phyloP scores from a whole-genome alignment of 176 grass and related monocot species.

The Oryza punctata region DNA sequence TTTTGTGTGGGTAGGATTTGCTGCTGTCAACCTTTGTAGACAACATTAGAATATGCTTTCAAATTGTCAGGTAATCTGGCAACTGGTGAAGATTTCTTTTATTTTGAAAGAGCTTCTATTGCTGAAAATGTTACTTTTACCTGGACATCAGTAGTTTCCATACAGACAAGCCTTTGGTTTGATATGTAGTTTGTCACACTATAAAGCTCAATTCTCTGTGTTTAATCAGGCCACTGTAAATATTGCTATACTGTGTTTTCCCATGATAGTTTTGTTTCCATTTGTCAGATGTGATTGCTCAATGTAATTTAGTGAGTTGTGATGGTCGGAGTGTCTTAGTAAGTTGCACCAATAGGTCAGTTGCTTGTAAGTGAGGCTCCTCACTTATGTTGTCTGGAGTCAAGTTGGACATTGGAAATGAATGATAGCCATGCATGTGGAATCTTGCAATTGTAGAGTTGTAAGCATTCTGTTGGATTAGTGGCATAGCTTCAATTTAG shows the following conservation, averaged over 20 bases:
- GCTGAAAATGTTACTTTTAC: neutral
- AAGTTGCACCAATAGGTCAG: neutral
- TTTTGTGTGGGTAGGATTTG: constrained; percentile 28
- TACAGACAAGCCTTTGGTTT: neutral
- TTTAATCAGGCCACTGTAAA: neutral
- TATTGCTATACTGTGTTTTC: neutral
- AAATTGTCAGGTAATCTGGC: constrained; percentile 16
- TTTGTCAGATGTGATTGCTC: neutral
- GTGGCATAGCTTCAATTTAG: neutral
- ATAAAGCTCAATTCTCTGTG: neutral
- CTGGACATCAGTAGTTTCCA: neutral
- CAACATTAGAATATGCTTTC: constrained; percentile 15
- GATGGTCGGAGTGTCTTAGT: neutral
- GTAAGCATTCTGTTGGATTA: constrained; percentile 2
- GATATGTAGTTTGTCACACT: neutral
- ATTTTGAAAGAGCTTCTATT: neutral
- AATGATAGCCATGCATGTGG: neutral
- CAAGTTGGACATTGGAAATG: constrained; percentile 14
- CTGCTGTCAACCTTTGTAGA: neutral
- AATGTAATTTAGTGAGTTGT: neutral
- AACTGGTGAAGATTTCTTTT: neutral
- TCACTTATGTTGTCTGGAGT: neutral
- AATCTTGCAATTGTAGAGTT: neutral
- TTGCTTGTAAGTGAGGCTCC: neutral
- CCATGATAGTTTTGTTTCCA: neutral